Evolutionary conservation across 163 green algal genomes (phyloP).

Genomic region (Coccomyxa subellipsoidea): DNA sequence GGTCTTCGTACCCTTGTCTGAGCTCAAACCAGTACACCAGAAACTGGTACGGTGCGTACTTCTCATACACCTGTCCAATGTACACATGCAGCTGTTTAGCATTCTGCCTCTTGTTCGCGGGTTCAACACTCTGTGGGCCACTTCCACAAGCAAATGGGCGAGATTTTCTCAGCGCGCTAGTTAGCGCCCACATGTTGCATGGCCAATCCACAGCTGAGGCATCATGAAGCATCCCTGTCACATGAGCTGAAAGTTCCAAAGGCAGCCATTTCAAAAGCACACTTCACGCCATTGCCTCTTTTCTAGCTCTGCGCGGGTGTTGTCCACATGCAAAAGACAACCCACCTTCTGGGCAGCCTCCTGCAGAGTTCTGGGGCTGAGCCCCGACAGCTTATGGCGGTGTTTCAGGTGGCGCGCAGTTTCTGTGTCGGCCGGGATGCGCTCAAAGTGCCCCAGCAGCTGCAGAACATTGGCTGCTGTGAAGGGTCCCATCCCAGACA

Average conservation of each 20-base stretch:
- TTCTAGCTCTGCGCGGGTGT: too few relatives aligned
- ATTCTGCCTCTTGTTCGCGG: neutral
- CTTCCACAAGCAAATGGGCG: neutral
- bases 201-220: neutral
- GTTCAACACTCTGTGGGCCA: neutral
- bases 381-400: neutral
- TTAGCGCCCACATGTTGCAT: neutral
- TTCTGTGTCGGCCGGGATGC: conserved; percentile 24
- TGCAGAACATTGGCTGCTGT: conserved; percentile 2
- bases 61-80: neutral
- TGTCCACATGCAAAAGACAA: too few relatives aligned
- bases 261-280: too few relatives aligned
- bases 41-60: conserved; percentile 20
- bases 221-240: too few relatives aligned
- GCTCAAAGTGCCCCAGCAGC: conserved; percentile 13
- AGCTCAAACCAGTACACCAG: conserved; percentile 30
- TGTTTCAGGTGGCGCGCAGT: conserved; percentile 23
- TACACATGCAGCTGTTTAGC: neutral
- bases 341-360: conserved; percentile 21
- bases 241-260: too few relatives aligned
- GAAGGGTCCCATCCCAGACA: conserved; percentile 24
- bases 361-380: conserved; percentile 14
- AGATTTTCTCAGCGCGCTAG: neutral
- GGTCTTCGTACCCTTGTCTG: conserved; percentile 2
- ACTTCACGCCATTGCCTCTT: too few relatives aligned